A percentile compares a stretch with the other conserved stretches of the same genome.
Conservation (phyloP, 768 basidiomycete species). For the Mycena amicta region DNA sequence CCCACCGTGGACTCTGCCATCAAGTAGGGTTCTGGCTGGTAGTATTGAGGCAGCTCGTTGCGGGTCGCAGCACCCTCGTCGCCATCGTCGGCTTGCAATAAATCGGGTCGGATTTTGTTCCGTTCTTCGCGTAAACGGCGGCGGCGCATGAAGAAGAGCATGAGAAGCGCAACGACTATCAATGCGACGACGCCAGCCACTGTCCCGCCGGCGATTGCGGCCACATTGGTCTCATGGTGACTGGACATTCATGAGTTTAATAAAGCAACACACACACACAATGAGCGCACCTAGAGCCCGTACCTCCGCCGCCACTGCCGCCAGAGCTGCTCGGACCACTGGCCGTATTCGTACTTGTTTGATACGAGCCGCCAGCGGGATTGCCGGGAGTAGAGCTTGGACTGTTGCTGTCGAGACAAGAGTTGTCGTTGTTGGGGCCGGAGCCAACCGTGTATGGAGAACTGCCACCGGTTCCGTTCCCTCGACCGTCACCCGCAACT, state of each 20-base stretch:
- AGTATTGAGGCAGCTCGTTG: constrained; percentile 67
- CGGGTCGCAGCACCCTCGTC: constrained; percentile 28
- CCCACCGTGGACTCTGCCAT: constrained; percentile 61
- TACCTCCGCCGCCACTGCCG: constrained; percentile 28
- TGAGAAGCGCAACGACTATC: constrained; percentile 42
- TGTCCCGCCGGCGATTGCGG: constrained; percentile 60
- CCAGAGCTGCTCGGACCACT: constrained; percentile 25
- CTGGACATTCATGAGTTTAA: not conserved
- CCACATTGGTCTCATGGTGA: constrained; percentile 41
- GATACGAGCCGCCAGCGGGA: constrained; percentile 75
- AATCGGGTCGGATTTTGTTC: constrained; percentile 55
- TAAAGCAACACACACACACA: not conserved
- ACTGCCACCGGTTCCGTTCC: constrained; percentile 72
- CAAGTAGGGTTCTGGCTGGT: constrained; percentile 76
- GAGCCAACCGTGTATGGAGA: constrained; percentile 54
- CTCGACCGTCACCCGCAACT: constrained; percentile 67
- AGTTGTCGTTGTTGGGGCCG: constrained; percentile 49
- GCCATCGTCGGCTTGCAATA: constrained; percentile 62
- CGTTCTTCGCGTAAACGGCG: constrained; percentile 45
- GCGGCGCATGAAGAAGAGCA: constrained; percentile 54
- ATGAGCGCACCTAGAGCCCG: constrained; percentile 9
- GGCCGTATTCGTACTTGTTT: constrained; percentile 46
- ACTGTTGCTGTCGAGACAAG: constrained; percentile 60
- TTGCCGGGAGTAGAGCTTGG: constrained; percentile 78
- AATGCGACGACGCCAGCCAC: constrained; percentile 55